phyloP scores from a whole-genome alignment of 805 yeast genomes.

The Candida tibetensis region DNA sequence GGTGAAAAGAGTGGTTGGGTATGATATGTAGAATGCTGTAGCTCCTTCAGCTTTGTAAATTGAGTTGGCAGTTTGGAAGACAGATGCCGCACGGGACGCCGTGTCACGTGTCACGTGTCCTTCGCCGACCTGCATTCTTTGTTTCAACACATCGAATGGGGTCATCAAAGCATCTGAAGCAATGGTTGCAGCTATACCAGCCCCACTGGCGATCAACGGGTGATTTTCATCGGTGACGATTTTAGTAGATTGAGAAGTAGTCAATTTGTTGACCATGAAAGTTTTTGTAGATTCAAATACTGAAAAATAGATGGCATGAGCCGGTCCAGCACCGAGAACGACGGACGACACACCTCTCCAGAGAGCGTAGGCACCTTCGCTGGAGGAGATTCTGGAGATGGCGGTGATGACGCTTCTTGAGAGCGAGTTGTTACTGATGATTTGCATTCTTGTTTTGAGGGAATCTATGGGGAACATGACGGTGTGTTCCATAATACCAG shows the following conservation, averaged over 20 bases:
- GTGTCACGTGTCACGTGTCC: constrained; percentile 1
- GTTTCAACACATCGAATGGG: constrained; percentile 93
- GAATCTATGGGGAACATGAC: constrained; percentile 97
- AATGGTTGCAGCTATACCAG: constrained; percentile 91
- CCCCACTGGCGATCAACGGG: constrained; percentile 77
- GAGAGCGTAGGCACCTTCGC: constrained; percentile 83
- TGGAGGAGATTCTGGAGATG: constrained; percentile 70
- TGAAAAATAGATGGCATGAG: constrained; percentile 95
- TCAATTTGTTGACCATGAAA: constrained; percentile 43
- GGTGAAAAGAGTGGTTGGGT: constrained; percentile 90
- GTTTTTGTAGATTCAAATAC: constrained; percentile 84
- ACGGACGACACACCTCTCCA: constrained; percentile 96
- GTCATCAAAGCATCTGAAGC: constrained; percentile 95
- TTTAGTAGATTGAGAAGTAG: constrained; percentile 32
- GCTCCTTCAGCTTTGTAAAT: constrained; percentile 65
- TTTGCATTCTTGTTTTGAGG: constrained; percentile 94
- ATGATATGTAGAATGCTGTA: constrained; percentile 83
- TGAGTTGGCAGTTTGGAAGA: constrained; percentile 37
- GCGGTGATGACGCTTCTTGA: constrained; percentile 57
- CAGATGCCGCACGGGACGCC: constrained; percentile 1
- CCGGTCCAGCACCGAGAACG: constrained; percentile 97
- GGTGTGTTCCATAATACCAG: constrained; percentile 98
- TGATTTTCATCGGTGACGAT: constrained; percentile 64
- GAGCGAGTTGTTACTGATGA: constrained; percentile 21
- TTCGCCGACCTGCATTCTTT: constrained; percentile 73